Percentiles rank a stretch among this genome's conserved stretches.
Evolutionary conservation across 2,329 filamentous ascomycete genomes (phyloP).

Genomic region (Blastomyces silverae): DNA sequence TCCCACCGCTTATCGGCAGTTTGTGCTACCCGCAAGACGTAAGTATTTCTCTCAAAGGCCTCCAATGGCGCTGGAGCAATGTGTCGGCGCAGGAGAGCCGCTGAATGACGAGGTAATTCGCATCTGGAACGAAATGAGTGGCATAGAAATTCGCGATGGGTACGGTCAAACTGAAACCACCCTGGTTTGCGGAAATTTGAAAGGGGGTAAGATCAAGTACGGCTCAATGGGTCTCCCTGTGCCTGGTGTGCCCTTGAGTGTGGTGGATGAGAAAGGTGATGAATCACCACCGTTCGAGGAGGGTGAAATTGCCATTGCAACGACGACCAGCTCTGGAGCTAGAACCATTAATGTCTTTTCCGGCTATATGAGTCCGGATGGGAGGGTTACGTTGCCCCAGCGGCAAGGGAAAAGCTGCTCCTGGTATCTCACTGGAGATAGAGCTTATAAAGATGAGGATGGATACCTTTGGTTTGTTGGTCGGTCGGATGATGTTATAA

Average conservation of each 20-base stretch:
- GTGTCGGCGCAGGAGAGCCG: slow-evolving; percentile 37
- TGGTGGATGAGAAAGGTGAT: slow-evolving; percentile 31
- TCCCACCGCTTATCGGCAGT: slow-evolving; percentile 38
- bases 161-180: slow-evolving; percentile 41
- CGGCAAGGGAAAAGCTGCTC: slow-evolving; percentile 15
- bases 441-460: slow-evolving; percentile 30
- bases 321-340: slow-evolving; percentile 15
- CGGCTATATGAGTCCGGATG: slow-evolving; percentile 15
- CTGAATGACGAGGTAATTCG: slow-evolving; percentile 38
- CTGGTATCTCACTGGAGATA: slow-evolving; percentile 37
- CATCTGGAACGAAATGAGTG: slow-evolving; percentile 33
- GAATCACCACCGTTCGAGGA: slow-evolving; percentile 28
- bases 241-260: slow-evolving; percentile 33
- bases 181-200: slow-evolving; percentile 38
- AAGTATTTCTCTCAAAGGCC: slow-evolving; percentile 26
- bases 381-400: slow-evolving; percentile 14
- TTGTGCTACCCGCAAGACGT: slow-evolving; percentile 33
- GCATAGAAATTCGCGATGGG: slow-evolving; percentile 36
- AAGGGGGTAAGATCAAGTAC: slow-evolving; percentile 30
- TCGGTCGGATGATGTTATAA: slow-evolving; percentile 37
- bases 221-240: slow-evolving; percentile 39
- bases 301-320: slow-evolving; percentile 35
- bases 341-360: slow-evolving; percentile 18
- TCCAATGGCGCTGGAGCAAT: slow-evolving; percentile 32
- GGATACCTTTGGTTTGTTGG: slow-evolving; percentile 37